Conservation (phyloP, 208 protist genomes). For the Phytomonas francai region DNA sequence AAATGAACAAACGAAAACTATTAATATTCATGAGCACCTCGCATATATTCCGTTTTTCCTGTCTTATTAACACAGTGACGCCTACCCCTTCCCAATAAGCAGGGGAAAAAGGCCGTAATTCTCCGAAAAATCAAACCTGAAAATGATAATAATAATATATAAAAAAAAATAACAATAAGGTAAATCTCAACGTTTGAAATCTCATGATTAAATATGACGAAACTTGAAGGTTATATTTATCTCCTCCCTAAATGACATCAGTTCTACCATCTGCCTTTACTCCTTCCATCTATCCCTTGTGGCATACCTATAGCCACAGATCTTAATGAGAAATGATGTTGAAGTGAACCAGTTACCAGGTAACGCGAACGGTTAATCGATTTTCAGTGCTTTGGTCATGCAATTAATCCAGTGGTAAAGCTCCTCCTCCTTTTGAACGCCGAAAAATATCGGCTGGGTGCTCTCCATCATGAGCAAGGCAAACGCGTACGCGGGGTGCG, state of each 20-base stretch:
- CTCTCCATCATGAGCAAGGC: constrained; percentile 54
- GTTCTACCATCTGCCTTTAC: background rate
- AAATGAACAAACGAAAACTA: constrained; percentile 7
- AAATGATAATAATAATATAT: too few relatives aligned
- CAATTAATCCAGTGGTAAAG: constrained; percentile 57
- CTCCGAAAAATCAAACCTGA: too few relatives aligned
- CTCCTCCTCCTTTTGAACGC: constrained; percentile 42
- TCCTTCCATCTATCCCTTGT: background rate
- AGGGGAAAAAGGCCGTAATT: background rate
- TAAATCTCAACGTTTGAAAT: too few relatives aligned
- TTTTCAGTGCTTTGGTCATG: constrained; percentile 55
- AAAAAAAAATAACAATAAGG: constrained; percentile 2
- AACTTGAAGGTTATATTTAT: too few relatives aligned
- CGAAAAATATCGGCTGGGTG: constrained; percentile 70
- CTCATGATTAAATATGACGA: too few relatives aligned
- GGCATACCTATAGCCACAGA: background rate
- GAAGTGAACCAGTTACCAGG: background rate
- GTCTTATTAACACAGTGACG: background rate
- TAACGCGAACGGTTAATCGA: constrained; percentile 29
- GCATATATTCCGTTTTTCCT: too few relatives aligned
- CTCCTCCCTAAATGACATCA: too few relatives aligned
- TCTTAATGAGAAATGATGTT: constrained; percentile 9
- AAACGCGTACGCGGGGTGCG: constrained; percentile 51
- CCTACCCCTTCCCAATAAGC: background rate
- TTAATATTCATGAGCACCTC: too few relatives aligned